Evolutionary conservation across 139 green algal genomes (phyloP).

Genomic region (Closterium sp.): DNA sequence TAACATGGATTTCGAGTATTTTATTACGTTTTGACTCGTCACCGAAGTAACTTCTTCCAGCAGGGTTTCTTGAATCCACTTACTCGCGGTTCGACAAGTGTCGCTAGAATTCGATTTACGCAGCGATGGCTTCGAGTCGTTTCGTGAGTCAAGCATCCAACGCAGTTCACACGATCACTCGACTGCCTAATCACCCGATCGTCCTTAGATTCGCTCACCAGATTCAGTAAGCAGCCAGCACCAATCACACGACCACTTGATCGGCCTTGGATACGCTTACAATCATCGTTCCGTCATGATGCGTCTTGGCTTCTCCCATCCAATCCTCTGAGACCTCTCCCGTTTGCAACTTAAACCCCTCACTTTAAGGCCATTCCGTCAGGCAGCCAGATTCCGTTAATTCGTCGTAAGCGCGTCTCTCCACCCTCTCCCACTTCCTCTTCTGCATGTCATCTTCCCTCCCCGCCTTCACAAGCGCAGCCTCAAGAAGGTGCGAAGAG

Average conservation of each 20-base stretch:
- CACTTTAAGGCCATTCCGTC: too few relatives aligned
- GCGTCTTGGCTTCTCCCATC: too few relatives aligned
- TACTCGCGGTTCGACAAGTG: neutral
- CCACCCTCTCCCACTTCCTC: too few relatives aligned
- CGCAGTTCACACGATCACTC: neutral
- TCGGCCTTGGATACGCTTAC: neutral
- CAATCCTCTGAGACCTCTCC: neutral
- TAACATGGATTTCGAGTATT: neutral
- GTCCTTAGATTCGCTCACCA: too few relatives aligned
- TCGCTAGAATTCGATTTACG: neutral
- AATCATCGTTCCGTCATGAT: too few relatives aligned
- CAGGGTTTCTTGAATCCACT: neutral
- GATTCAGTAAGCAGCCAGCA: neutral
- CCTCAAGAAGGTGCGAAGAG: conserved; percentile 12
- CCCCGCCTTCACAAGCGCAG: neutral
- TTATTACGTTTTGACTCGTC: too few relatives aligned
- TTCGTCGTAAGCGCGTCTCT: too few relatives aligned
- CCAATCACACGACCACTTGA: neutral
- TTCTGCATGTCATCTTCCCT: neutral
- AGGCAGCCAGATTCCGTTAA: too few relatives aligned
- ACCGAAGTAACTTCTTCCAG: neutral
- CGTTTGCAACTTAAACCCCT: too few relatives aligned
- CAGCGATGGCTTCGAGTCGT: neutral
- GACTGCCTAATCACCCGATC: too few relatives aligned
- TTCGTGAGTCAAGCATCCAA: neutral